Percentiles rank a stretch among this genome's conserved stretches.
These are phyloP conservation scores for Elsinoe ampelina DNA, from an alignment of 2,329 filamentous ascomycete species.

Conservation along the genomic window DNA sequence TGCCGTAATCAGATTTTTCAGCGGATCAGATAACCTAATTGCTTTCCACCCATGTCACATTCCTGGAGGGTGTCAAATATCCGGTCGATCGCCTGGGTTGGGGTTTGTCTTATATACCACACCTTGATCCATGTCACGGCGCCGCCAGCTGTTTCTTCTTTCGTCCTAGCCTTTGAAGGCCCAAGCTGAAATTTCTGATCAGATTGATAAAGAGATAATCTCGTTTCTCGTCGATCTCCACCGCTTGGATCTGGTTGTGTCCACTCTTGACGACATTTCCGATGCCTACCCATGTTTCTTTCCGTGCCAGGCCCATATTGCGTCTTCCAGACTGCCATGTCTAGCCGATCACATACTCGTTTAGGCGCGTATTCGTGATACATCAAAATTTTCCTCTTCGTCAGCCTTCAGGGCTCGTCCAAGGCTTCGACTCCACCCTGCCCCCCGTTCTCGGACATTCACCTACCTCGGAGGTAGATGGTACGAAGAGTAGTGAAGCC, in stretches of 20 bases:
- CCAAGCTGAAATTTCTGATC: background rate
- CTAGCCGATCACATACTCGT: slow-evolving; percentile 4
- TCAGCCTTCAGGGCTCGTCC: background rate
- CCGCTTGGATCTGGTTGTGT: background rate
- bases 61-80: background rate
- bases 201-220: slow-evolving; percentile 8
- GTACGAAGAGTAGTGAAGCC: background rate
- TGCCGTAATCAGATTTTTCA: background rate
- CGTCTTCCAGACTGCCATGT: background rate
- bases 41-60: background rate
- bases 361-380: background rate
- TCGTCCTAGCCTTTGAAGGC: background rate
- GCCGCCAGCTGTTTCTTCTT: background rate
- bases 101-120: background rate
- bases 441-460: slow-evolving; percentile 6
- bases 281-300: slow-evolving; percentile 6
- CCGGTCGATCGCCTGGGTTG: slow-evolving; percentile 2
- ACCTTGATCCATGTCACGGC: background rate
- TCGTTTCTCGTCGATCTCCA: slow-evolving; percentile 2
- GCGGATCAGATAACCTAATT: slow-evolving; percentile 17
- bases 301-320: slow-evolving; percentile 2
- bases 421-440: slow-evolving; percentile 1
- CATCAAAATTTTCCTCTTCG: background rate
- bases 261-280: slow-evolving; percentile 4
- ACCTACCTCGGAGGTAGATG: too few species aligned